These are phyloP conservation scores for Strigomonas galati DNA, from an alignment of 208 protist genomes.

Conservation along the genomic window DNA sequence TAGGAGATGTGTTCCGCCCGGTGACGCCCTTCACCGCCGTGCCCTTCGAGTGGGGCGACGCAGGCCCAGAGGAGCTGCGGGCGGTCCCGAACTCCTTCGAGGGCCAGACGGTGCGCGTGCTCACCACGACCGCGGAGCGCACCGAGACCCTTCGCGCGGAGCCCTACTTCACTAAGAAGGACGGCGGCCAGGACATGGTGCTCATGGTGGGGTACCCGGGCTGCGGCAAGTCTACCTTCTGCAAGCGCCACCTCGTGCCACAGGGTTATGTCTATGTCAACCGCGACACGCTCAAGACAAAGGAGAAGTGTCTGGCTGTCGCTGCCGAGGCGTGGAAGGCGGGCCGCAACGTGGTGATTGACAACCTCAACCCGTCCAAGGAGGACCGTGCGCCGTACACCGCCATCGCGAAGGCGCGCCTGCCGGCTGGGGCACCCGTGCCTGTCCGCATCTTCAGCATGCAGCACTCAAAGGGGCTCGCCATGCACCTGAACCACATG, in stretches of 20 bases:
- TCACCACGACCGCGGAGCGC: conserved; percentile 18
- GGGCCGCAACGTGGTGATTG: conserved; percentile 81
- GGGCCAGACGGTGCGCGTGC: conserved; percentile 20
- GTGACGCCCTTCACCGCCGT: not conserved
- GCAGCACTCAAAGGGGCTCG: conserved; percentile 39
- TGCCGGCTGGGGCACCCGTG: not conserved
- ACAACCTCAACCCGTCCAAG: conserved; percentile 88
- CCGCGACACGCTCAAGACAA: conserved; percentile 73
- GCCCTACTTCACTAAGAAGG: conserved; percentile 17
- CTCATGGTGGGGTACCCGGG: conserved; percentile 85
- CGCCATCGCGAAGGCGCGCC: conserved; percentile 29
- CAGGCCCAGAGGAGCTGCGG: conserved; percentile 43
- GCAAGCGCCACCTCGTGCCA: conserved; percentile 65
- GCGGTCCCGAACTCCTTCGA: conserved; percentile 48
- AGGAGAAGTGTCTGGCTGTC: conserved; percentile 55
- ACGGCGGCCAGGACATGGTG: conserved; percentile 71
- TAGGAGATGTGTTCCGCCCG: conserved; percentile 3
- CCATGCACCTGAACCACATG: conserved; percentile 78
- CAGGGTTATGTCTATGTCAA: conserved; percentile 80
- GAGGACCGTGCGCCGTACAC: conserved; percentile 58
- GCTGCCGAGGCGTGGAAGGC: conserved; percentile 32
- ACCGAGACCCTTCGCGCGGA: conserved; percentile 15
- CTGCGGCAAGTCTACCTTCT: conserved; percentile 91
- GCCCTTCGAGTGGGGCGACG: conserved; percentile 44
- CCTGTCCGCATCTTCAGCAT: conserved; percentile 77